A percentile compares a stretch with the other conserved stretches of the same genome.
phyloP scores from a whole-genome alignment of 2,329 filamentous ascomycete species.

The Xylaria sp. region DNA sequence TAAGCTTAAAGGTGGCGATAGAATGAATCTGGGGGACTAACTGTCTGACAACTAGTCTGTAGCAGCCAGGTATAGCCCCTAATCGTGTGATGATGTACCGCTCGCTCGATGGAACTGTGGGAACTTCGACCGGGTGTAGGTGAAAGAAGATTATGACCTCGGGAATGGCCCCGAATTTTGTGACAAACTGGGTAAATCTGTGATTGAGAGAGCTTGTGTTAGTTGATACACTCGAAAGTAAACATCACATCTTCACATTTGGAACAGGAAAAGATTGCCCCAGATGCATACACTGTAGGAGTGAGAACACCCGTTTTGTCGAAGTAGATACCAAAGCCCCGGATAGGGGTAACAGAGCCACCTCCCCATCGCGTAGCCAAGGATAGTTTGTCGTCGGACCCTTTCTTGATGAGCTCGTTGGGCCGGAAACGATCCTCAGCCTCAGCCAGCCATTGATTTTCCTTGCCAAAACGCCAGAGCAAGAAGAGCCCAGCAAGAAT shows the following conservation, averaged over 20 bases:
- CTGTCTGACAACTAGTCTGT: constrained; percentile 71
- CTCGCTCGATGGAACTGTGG: constrained; percentile 57
- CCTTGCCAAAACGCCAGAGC: constrained; percentile 80
- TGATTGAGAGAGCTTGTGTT: not conserved
- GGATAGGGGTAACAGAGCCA: constrained; percentile 52
- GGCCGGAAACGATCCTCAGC: constrained; percentile 62
- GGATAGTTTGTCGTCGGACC: constrained; percentile 36
- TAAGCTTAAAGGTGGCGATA: no score
- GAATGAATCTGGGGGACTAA: no score
- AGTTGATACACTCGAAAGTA: no score
- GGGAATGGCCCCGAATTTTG: constrained; percentile 70
- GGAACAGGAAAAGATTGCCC: no score
- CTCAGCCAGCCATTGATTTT: constrained; percentile 76
- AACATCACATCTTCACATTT: not conserved
- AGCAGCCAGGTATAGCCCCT: constrained; percentile 63
- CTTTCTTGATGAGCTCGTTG: constrained; percentile 44
- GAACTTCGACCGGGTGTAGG: constrained; percentile 66
- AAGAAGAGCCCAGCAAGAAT: constrained; percentile 70
- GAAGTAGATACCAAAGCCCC: constrained; percentile 74
- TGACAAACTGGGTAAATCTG: constrained; percentile 71
- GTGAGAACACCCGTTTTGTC: constrained; percentile 73
- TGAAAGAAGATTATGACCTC: constrained; percentile 78
- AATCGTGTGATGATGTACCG: constrained; percentile 54
- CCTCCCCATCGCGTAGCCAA: constrained; percentile 50
- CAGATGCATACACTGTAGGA: constrained; percentile 55